These are phyloP conservation scores for Macadamia tetraphylla DNA, from an alignment of 164 flowering plant genomes.

Conservation along the genomic window DNA sequence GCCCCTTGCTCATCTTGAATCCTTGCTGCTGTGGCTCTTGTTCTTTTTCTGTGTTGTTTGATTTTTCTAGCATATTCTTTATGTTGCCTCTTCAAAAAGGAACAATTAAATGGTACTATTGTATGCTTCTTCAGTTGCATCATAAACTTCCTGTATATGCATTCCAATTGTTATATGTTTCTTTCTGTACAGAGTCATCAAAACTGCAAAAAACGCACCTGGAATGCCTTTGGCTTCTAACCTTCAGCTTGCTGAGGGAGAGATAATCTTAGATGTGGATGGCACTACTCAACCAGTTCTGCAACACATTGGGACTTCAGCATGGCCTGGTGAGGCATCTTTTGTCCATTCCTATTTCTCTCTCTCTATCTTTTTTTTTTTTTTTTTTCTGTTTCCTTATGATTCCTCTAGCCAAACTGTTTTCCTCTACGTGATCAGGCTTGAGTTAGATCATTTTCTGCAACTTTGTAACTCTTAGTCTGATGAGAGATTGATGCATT, in stretches of 20 bases:
- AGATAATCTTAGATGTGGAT: constrained; percentile 67
- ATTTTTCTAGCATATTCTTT: no score
- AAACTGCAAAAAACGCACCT: constrained; percentile 35
- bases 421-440: neutral
- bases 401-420: constrained; percentile 2
- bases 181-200: constrained; percentile 48
- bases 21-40: no score
- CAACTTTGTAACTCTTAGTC: neutral
- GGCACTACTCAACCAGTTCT: constrained; percentile 85
- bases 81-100: no score
- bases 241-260: constrained; percentile 63
- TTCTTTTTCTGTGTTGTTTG: no score
- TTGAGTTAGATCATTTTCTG: no score
- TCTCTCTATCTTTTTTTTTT: no score
- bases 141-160: neutral
- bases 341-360: neutral
- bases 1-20: no score
- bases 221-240: constrained; percentile 35
- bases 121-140: neutral
- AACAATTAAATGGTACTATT: neutral
- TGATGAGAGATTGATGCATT: neutral
- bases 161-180: neutral
- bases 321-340: constrained; percentile 79
- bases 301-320: constrained; percentile 80
- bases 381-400: neutral